Evolutionary conservation across 352 stramenopile genomes (phyloP).

Genomic region (Pythium biforme): DNA sequence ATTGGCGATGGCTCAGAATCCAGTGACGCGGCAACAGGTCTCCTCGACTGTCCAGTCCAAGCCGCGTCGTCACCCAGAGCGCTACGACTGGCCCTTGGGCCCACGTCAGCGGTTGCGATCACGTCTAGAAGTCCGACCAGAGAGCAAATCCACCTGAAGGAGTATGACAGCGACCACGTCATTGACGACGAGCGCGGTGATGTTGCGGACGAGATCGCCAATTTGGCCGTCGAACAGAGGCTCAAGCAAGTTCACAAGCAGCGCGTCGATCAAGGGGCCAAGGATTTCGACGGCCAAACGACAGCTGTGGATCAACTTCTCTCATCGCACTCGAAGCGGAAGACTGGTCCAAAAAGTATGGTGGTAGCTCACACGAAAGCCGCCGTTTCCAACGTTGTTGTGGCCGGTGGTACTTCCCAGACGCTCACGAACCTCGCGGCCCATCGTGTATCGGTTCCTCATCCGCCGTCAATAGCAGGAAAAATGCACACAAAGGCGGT

Average conservation of each 20-base stretch:
- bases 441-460: slow-evolving; percentile 3
- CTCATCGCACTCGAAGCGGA: slow-evolving; percentile 14
- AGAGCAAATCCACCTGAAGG: slow-evolving; percentile 10
- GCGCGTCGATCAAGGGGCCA: slow-evolving; percentile 7
- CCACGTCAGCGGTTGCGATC: background rate
- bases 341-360: slow-evolving; percentile 14
- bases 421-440: background rate
- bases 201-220: slow-evolving; percentile 5
- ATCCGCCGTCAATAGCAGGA: slow-evolving; percentile 5
- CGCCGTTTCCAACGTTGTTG: slow-evolving; percentile 1
- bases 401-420: background rate
- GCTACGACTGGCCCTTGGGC: background rate
- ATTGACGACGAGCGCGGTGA: slow-evolving; percentile 23
- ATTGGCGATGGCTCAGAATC: slow-evolving; percentile 24
- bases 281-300: slow-evolving; percentile 21
- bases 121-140: background rate
- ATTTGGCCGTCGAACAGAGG: slow-evolving; percentile 21
- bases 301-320: slow-evolving; percentile 24
- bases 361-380: slow-evolving; percentile 9
- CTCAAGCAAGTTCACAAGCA: slow-evolving; percentile 33
- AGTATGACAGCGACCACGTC: slow-evolving; percentile 10
- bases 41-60: background rate
- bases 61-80: background rate
- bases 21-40: background rate
- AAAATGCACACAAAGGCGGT: background rate